Evolutionary conservation across 768 basidiomycete genomes (phyloP), one percentile per base, ranked within the genome.

Genomic region (Auricularia sp.): DNA sequence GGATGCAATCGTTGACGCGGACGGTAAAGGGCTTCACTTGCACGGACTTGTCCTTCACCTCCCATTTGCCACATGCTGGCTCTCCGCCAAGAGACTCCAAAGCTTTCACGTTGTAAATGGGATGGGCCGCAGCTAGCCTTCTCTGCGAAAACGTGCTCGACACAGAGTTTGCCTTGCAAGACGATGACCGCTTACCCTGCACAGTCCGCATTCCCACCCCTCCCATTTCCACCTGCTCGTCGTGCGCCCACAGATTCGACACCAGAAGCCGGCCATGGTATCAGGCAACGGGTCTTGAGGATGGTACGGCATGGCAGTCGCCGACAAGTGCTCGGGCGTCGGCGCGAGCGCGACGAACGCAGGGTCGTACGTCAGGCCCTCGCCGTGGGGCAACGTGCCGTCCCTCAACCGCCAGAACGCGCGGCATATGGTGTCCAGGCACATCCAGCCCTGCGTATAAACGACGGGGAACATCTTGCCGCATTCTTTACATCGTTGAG

Each of bases 211-310:
- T 71, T 88, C 81, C 83, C 88, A 90, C 61, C 80, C 70, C 70
- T 88, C 83, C 90, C 89, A 91, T 73, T 86, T 87, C 62, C 65
- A 90, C 90, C 90, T 82, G 76, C 84, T 85, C 8, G 89, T 88
- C 47, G 92, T 73, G 33, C 88, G 81, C 35, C 91, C 90, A 69
- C 91, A 93, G 7, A 71, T 65, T 18, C 63, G 66, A 71, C 91
- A 93, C 70, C 89, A 87, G 77, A 84, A 85, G 1, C 90, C 90
- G 36, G 42, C 21, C 58, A 53, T 18, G 10, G 21, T 16, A 23
- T 29, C 39, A 6, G 39, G 54, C 58, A n/a, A n/a, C n/a, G 23
- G n/a, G 3, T 42, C n/a, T 35, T 23, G 14, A 43, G 66, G 63
- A 18, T 42, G 33, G 23, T 61, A 23, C 16, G 63, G 44, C 14